Conservation (phyloP, 345 rosid species). For the Camelina sativa region DNA sequence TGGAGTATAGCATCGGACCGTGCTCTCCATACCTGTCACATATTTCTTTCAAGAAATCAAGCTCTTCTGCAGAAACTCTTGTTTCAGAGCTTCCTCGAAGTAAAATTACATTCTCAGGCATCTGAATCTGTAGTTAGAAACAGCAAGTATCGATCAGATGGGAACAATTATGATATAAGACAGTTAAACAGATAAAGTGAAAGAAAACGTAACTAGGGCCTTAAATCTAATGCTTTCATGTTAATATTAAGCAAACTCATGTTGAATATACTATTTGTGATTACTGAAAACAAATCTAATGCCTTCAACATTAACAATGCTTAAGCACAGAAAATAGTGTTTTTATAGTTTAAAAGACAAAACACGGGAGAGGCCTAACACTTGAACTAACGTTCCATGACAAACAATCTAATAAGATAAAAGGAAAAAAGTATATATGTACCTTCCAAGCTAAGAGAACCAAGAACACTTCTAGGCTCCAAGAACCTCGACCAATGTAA, state of each 20-base stretch:
- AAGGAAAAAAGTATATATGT: conserved; percentile 1
- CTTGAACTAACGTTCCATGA: neutral
- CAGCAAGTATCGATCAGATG: conserved; percentile 4
- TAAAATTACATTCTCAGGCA: conserved; percentile 49
- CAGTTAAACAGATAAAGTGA: neutral
- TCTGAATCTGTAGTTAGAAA: conserved; percentile 45
- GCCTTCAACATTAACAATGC: neutral
- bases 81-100: conserved; percentile 59
- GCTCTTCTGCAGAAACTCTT: conserved; percentile 43
- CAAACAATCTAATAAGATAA: neutral
- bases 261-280: neutral
- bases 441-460: conserved; percentile 63
- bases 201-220: neutral
- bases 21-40: conserved; percentile 48
- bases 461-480: conserved; percentile 53
- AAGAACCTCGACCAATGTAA: conserved; percentile 51
- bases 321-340: neutral
- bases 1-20: conserved; percentile 43
- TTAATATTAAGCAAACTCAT: neutral
- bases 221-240: neutral
- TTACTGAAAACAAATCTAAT: neutral
- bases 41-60: conserved; percentile 49
- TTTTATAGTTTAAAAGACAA: conserved; percentile 4
- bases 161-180: neutral
- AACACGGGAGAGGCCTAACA: neutral